A percentile compares a stretch with the other conserved stretches of the same genome.
Conservation (phyloP, 2,329 filamentous ascomycete genomes). For the Stachybotrys chlorohalonatus region DNA sequence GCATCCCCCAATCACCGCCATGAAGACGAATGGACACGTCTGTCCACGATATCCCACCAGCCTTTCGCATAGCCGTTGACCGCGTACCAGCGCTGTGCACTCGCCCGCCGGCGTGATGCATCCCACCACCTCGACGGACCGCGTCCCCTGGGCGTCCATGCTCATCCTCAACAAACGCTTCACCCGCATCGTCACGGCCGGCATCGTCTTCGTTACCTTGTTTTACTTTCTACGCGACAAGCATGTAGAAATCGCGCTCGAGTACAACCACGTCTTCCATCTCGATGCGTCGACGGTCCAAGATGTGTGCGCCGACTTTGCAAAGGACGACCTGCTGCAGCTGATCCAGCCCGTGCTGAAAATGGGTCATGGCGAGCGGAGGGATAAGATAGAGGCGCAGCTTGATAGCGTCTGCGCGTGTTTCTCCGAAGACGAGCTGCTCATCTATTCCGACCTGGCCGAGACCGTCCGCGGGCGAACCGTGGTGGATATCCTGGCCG, state of each 20-base stretch:
- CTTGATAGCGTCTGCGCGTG: slow-evolving; percentile 43
- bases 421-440: slow-evolving; percentile 28
- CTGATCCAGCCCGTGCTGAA: slow-evolving; percentile 23
- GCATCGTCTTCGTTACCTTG: slow-evolving; percentile 12
- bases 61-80: neutral
- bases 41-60: neutral
- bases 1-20: neutral
- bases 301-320: slow-evolving; percentile 21
- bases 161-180: slow-evolving; percentile 21
- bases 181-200: slow-evolving; percentile 17
- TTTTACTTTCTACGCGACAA: slow-evolving; percentile 14
- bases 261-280: neutral
- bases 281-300: slow-evolving; percentile 3
- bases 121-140: neutral
- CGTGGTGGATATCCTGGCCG: slow-evolving; percentile 34
- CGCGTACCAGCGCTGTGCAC: neutral
- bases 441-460: slow-evolving; percentile 43
- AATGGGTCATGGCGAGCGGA: slow-evolving; percentile 20
- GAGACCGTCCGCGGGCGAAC: slow-evolving; percentile 32
- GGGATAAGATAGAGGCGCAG: slow-evolving; percentile 27
- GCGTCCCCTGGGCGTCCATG: slow-evolving; percentile 10
- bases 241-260: neutral
- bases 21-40: neutral
- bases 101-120: neutral
- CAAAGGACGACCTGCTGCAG: slow-evolving; percentile 17